A percentile compares a stretch with the other conserved stretches of the same genome.
These are phyloP conservation scores for Amylostereum areolatum DNA, from an alignment of 1,284 basidiomycete species.

Conservation along the genomic window DNA sequence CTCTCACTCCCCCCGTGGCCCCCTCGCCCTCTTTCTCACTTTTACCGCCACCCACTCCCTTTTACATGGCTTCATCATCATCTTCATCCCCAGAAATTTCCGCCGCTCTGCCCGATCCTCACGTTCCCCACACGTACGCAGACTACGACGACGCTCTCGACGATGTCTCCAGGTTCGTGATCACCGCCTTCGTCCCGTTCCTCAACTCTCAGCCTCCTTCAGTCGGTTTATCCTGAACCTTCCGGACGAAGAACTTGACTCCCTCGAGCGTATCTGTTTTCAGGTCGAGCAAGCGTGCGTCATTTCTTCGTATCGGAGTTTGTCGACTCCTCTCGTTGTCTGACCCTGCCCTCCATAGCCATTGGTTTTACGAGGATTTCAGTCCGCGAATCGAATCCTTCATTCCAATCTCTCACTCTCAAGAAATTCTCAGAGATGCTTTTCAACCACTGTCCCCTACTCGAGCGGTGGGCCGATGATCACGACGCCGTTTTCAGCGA, in stretches of 20 bases:
- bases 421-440: constrained; percentile 95
- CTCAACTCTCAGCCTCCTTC: constrained; percentile 8
- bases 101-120: constrained; percentile 39
- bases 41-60: constrained; percentile 18
- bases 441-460: constrained; percentile 76
- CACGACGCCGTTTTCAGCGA: constrained; percentile 77
- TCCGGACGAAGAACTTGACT: constrained; percentile 88
- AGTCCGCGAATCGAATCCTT: constrained; percentile 86
- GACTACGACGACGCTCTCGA: constrained; percentile 79
- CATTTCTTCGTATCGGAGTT: too few species aligned
- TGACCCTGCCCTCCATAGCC: constrained; percentile 41
- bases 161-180: constrained; percentile 75
- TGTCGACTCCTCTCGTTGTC: constrained; percentile 4
- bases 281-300: constrained; percentile 98
- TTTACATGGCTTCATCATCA: constrained; percentile 52
- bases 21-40: constrained; percentile 29
- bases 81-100: constrained; percentile 73
- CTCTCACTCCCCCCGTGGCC: constrained; percentile 34
- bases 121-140: constrained; percentile 56
- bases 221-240: constrained; percentile 97
- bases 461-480: constrained; percentile 74
- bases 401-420: constrained; percentile 82
- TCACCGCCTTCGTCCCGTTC: constrained; percentile 7
- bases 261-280: constrained; percentile 93
- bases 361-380: constrained; percentile 99